These are phyloP conservation scores for Gastrolobium bilobum DNA, from an alignment of 306 rosid genomes.

Conservation along the genomic window DNA sequence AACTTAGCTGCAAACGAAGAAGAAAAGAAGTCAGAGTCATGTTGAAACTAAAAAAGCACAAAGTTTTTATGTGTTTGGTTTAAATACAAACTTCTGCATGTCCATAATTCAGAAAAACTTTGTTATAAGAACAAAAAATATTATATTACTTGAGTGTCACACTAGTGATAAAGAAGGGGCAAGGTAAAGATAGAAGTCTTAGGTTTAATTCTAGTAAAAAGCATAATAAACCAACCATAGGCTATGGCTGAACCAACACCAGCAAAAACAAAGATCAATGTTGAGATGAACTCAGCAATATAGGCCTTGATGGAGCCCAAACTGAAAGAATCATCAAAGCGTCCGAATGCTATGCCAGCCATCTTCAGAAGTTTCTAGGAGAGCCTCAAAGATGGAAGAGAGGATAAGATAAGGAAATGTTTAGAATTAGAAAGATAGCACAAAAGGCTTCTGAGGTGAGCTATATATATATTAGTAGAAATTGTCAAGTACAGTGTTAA, in stretches of 20 bases:
- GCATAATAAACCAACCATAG: slow-evolving; percentile 60
- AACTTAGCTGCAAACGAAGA: slow-evolving; percentile 66
- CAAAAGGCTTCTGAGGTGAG: slow-evolving; percentile 40
- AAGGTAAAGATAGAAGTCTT: background rate
- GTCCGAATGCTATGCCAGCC: slow-evolving; percentile 84
- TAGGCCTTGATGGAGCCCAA: slow-evolving; percentile 75
- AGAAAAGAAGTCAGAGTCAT: background rate
- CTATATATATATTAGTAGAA: slow-evolving; percentile 44
- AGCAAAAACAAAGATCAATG: slow-evolving; percentile 89
- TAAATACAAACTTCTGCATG: slow-evolving; percentile 33
- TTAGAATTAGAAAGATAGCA: slow-evolving; percentile 47
- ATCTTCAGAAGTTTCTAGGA: slow-evolving; percentile 49
- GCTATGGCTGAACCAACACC: slow-evolving; percentile 93
- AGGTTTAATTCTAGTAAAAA: background rate
- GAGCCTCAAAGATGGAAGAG: slow-evolving; percentile 31
- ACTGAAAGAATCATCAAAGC: slow-evolving; percentile 79
- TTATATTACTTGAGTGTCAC: background rate
- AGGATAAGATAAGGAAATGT: slow-evolving; percentile 42
- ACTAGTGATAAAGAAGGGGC: background rate
- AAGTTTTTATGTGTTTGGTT: background rate
- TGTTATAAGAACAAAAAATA: background rate
- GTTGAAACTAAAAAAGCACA: background rate
- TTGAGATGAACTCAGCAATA: slow-evolving; percentile 93
- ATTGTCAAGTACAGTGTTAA: slow-evolving; percentile 11
- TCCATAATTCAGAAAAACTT: background rate